Percentiles rank a stretch among this genome's conserved stretches.
These are phyloP conservation scores for Cladosporium oxysporum DNA, from an alignment of 2,329 filamentous ascomycete genomes.

Conservation along the genomic window DNA sequence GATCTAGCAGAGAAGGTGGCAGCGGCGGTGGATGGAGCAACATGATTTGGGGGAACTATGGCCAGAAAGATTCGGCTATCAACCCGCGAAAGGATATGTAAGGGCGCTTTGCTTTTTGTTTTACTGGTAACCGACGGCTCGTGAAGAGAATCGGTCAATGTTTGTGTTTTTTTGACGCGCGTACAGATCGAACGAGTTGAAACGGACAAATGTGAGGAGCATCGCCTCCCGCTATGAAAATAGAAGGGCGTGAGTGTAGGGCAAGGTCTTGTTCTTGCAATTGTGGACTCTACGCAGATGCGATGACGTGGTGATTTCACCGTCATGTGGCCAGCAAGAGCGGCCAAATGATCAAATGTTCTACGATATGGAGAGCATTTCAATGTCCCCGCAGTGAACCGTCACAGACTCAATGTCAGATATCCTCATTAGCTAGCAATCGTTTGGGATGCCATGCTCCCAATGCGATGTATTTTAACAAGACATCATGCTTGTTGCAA, in stretches of 20 bases:
- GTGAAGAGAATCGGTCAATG: not conserved
- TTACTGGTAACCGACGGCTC: not conserved
- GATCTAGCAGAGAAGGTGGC: conserved; percentile 18
- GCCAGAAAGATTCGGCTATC: conserved; percentile 38
- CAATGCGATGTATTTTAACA: too few species aligned
- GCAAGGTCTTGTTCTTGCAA: not conserved
- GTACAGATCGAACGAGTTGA: conserved; percentile 11
- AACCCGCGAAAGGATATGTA: conserved; percentile 35
- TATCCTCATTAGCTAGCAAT: not conserved
- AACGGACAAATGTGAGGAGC: conserved; percentile 10
- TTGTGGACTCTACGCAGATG: not conserved
- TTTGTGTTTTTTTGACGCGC: conserved; percentile 19
- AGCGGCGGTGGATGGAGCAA: conserved; percentile 36
- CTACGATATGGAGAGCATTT: not conserved
- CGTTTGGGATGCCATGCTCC: too few species aligned
- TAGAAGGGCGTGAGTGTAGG: not conserved
- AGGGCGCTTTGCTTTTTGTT: conserved; percentile 15
- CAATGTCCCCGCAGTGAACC: not conserved
- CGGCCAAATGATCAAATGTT: not conserved
- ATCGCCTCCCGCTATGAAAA: conserved; percentile 17
- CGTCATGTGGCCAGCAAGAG: not conserved
- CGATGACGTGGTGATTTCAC: not conserved
- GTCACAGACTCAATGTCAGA: not conserved
- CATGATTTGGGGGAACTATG: conserved; percentile 41
- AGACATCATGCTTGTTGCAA: too few species aligned